Percentiles rank a stretch among this genome's conserved stretches.
These are phyloP conservation scores for Vanilla planifolia DNA, from an alignment of 106 monocot species.

Conservation along the genomic window DNA sequence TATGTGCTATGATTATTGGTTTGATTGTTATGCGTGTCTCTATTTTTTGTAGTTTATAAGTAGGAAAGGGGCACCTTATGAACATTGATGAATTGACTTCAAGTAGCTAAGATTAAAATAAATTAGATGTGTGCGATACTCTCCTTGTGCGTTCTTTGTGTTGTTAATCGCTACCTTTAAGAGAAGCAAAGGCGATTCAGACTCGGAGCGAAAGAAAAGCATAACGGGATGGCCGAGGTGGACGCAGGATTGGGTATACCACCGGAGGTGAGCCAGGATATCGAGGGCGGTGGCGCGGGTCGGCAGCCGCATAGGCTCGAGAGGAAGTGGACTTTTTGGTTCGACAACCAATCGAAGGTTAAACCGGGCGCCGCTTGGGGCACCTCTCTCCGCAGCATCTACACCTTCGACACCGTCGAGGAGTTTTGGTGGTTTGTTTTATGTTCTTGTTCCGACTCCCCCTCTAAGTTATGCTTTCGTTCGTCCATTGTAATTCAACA, in stretches of 20 bases:
- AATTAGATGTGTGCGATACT: too few species aligned
- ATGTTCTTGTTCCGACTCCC: not conserved
- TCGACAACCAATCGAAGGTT: constrained; percentile 81
- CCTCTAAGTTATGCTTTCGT: too few species aligned
- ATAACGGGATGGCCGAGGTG: not conserved
- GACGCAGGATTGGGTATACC: constrained; percentile 20
- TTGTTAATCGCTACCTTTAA: too few species aligned
- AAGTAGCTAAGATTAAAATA: too few species aligned
- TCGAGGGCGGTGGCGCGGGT: not conserved
- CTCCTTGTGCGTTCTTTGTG: too few species aligned
- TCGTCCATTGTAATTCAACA: too few species aligned
- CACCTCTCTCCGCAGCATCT: constrained; percentile 53
- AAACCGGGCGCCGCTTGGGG: constrained; percentile 98
- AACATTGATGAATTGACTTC: too few species aligned
- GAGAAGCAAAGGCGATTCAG: not conserved
- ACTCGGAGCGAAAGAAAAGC: not conserved
- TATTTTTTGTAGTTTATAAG: too few species aligned
- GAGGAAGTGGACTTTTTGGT: constrained; percentile 99
- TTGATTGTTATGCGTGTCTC: too few species aligned
- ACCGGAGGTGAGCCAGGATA: not conserved
- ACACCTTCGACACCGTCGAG: constrained; percentile 94
- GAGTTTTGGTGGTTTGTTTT: constrained; percentile 86
- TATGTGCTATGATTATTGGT: too few species aligned
- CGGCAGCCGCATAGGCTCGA: constrained; percentile 53
- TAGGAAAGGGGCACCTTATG: too few species aligned